These are phyloP conservation scores for Mariannaea elegans DNA, from an alignment of 2,329 filamentous ascomycete species.

Conservation along the genomic window DNA sequence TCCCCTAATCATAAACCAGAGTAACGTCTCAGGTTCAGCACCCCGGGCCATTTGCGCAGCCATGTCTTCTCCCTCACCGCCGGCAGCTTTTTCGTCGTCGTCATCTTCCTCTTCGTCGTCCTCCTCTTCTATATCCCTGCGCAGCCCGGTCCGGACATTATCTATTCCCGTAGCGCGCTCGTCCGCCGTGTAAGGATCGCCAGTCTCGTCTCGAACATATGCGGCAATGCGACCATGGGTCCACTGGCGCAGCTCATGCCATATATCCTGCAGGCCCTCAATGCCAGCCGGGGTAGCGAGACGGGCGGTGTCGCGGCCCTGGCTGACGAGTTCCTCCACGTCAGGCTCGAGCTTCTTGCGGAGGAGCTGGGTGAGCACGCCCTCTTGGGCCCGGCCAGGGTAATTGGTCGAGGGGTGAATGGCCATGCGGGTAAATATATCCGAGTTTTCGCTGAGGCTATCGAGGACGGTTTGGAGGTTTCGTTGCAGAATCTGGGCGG, in stretches of 20 bases:
- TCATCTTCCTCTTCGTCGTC: conserved; percentile 66
- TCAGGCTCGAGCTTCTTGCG: conserved; percentile 85
- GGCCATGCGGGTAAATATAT: conserved; percentile 74
- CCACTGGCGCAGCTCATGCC: conserved; percentile 57
- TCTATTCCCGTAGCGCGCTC: conserved; percentile 73
- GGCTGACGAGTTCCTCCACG: conserved; percentile 76
- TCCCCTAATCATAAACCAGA: conserved; percentile 57
- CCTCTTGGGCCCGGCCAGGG: conserved; percentile 74
- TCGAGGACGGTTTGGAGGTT: conserved; percentile 75
- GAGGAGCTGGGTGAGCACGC: conserved; percentile 73
- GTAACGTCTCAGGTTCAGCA: conserved; percentile 56
- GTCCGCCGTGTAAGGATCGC: conserved; percentile 75
- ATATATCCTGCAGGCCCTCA: conserved; percentile 62
- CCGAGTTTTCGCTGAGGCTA: conserved; percentile 70
- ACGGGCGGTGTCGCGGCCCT: conserved; percentile 62
- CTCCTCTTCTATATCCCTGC: conserved; percentile 60
- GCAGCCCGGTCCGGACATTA: conserved; percentile 77
- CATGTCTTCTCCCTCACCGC: conserved; percentile 23
- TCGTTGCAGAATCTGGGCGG: conserved; percentile 74
- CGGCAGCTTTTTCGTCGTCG: conserved; percentile 47
- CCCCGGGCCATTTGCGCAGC: conserved; percentile 45
- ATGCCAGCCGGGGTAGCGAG: conserved; percentile 55
- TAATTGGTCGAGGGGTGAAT: conserved; percentile 81
- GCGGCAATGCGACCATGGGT: conserved; percentile 51
- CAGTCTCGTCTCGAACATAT: conserved; percentile 55